These are phyloP conservation scores for Exophiala xenobiotica DNA, from an alignment of 2,329 filamentous ascomycete species.

Conservation along the genomic window DNA sequence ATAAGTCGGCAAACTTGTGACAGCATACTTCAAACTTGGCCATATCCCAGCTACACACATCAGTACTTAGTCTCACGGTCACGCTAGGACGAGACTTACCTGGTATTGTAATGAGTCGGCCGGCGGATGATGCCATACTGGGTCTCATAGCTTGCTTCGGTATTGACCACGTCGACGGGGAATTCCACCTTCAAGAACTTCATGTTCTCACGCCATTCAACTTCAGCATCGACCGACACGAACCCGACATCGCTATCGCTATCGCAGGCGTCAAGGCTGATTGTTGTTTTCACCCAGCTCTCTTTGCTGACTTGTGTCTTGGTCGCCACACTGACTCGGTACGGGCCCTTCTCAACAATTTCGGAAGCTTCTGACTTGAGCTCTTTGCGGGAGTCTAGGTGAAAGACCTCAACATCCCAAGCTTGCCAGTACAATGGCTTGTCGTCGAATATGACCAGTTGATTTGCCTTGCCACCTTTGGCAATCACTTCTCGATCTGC, in stretches of 20 bases:
- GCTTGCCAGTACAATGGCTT: constrained; percentile 97
- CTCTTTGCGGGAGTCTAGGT: constrained; percentile 81
- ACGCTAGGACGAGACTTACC: constrained; percentile 43
- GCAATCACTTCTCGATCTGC: constrained; percentile 76
- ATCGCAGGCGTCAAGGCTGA: constrained; percentile 71
- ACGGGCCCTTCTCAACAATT: constrained; percentile 68
- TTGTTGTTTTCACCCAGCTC: constrained; percentile 82
- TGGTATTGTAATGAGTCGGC: constrained; percentile 97
- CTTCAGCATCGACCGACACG: constrained; percentile 76
- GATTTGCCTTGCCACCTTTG: constrained; percentile 72
- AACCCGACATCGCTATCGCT: constrained; percentile 62
- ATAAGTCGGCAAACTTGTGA: constrained; percentile 90
- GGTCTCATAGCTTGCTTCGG: constrained; percentile 91
- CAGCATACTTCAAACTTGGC: constrained; percentile 97
- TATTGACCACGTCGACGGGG: constrained; percentile 86
- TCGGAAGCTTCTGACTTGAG: constrained; percentile 66
- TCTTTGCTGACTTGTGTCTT: constrained; percentile 83
- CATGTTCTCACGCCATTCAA: constrained; percentile 97
- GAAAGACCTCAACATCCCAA: constrained; percentile 97
- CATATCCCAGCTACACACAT: constrained; percentile 73
- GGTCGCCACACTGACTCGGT: constrained; percentile 78
- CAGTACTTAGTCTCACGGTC: constrained; percentile 7
- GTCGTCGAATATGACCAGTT: constrained; percentile 93
- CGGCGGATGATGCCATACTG: constrained; percentile 86
- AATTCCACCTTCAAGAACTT: constrained; percentile 99